Evolutionary conservation across 371 early-diverging fungal genomes (phyloP), one percentile per base, ranked within the genome.

Genomic region (Batkoa obscura): DNA sequence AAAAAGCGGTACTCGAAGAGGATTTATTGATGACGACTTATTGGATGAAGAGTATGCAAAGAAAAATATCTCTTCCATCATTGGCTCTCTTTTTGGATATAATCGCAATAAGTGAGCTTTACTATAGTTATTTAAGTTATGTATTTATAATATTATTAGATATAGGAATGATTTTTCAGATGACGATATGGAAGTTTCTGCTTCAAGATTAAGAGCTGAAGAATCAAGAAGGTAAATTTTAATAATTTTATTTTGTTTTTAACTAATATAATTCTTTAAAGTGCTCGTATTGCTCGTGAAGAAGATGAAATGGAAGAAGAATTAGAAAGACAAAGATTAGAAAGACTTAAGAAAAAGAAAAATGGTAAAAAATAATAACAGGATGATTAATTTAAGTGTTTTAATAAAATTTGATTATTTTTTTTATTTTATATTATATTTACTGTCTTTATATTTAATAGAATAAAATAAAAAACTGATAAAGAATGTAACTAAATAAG

Each of bases 121-220:
- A 6, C 12, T 37, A 3, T 53, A 38, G n/a, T 37, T 6, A 35
- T 30, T 8, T 15, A 23, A 37, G 13, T 37, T 13, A 53, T 30
- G 15, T 9, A 3, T n/a, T 8, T 45, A 15, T n/a, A 39, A 8
- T 39, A 8, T 39, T 13, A 12, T 4, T 5, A 53, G 53, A 30
- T 53, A 53, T 39, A 9, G 13, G 17, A 38, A 53, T 34, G 53
- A 53, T 30, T 23, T 12, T 38, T 53, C 53, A 5, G 53, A 53
- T 38, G 53, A 53, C 6, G 53, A 53, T 39, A 53, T 53, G 53
- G 53, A 39, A 39, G 53, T 53, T 53, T 53, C 53, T 10, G 53
- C 53, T 8, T 37, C 37, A n/a, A 36, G 34, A 9, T 36, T 53
- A 12, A 36, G 15, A 5, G 32, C 34, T 36, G 53, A 53, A 38